Evolutionary conservation across 2,329 filamentous ascomycete genomes (phyloP).

Genomic region (Calonectria montana): DNA sequence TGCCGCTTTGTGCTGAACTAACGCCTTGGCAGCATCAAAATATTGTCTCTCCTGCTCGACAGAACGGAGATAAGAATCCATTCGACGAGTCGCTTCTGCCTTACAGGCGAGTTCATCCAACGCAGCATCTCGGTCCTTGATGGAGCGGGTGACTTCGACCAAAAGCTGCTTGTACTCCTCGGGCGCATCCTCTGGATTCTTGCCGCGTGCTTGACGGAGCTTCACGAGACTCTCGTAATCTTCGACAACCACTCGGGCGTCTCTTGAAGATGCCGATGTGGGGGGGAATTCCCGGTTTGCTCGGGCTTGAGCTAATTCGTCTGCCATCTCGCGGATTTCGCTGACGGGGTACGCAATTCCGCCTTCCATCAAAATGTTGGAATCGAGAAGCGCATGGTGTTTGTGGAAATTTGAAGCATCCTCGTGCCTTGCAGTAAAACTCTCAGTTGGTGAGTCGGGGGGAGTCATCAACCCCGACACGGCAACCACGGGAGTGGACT

Average conservation of each 20-base stretch:
- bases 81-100: slow-evolving; percentile 37
- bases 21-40: slow-evolving; percentile 23
- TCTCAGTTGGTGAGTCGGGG: slow-evolving; percentile 36
- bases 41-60: slow-evolving; percentile 38
- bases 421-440: slow-evolving; percentile 13
- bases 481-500: background rate
- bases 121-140: slow-evolving; percentile 49
- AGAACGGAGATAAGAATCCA: slow-evolving; percentile 40
- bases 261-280: slow-evolving; percentile 42
- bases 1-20: background rate
- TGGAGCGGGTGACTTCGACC: slow-evolving; percentile 48
- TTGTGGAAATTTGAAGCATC: background rate
- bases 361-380: background rate
- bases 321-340: slow-evolving; percentile 47
- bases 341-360: slow-evolving; percentile 13
- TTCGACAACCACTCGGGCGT: slow-evolving; percentile 42
- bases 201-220: slow-evolving; percentile 43
- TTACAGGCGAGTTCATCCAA: slow-evolving; percentile 28
- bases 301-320: slow-evolving; percentile 45
- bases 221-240: slow-evolving; percentile 46
- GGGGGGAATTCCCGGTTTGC: slow-evolving; percentile 46
- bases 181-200: slow-evolving; percentile 23
- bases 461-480: slow-evolving; percentile 27
- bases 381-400: background rate
- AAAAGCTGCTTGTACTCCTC: slow-evolving; percentile 40